Evolutionary conservation across 139 green algal species (phyloP).

Genomic region (Ettlia oleoabundans): DNA sequence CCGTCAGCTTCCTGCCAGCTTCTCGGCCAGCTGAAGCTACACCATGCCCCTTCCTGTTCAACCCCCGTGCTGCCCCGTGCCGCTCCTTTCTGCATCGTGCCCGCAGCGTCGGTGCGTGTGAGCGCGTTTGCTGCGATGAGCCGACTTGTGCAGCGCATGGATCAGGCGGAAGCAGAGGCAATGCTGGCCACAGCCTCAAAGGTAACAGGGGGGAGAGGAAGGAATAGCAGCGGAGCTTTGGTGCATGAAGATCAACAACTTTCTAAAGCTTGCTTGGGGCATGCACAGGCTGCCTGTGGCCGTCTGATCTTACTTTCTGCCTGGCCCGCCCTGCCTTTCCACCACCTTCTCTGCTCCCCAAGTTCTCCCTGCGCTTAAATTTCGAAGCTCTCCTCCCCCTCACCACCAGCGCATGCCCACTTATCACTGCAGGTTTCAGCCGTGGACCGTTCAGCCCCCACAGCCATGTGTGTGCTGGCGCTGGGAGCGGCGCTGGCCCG

Average conservation of each 20-base stretch:
- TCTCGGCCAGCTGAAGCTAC: no score
- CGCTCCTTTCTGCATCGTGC: not conserved
- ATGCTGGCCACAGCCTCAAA: slow-evolving; percentile 65
- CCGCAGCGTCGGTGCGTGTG: slow-evolving; percentile 64
- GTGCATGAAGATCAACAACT: no score
- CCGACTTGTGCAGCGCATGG: slow-evolving; percentile 54
- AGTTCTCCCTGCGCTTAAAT: not conserved
- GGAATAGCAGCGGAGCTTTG: no score
- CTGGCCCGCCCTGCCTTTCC: not conserved
- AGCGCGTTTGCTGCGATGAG: slow-evolving; percentile 59
- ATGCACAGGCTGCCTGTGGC: not conserved
- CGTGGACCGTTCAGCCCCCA: slow-evolving; percentile 75
- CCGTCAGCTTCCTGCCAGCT: no score
- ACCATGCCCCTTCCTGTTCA: no score
- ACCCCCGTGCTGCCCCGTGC: not conserved
- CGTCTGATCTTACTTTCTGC: not conserved
- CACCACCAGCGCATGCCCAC: not conserved
- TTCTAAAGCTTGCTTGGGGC: no score
- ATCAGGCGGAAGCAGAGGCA: slow-evolving; percentile 55
- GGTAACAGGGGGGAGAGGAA: slow-evolving; percentile 34
- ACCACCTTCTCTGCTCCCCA: no score
- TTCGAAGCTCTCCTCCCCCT: not conserved
- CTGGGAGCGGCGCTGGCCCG: slow-evolving; percentile 66
- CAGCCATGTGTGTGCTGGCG: slow-evolving; percentile 69
- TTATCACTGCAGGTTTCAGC: slow-evolving; percentile 55